Evolutionary conservation across 139 green algal species (phyloP).

Genomic region (Asterochloris erici): DNA sequence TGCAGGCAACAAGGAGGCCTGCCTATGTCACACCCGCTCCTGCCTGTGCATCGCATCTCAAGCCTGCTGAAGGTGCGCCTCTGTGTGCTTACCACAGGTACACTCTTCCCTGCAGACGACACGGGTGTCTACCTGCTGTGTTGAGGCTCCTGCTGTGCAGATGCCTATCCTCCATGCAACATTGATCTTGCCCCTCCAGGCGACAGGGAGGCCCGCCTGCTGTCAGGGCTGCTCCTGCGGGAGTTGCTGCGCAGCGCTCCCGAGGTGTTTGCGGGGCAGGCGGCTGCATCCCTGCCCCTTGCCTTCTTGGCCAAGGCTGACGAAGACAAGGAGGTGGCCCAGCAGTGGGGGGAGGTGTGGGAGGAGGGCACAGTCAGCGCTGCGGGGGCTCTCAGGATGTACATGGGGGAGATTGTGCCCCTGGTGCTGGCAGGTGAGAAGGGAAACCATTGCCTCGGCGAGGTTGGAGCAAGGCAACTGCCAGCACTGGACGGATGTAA

Average conservation of each 20-base stretch:
- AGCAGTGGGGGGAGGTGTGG: conserved; percentile 71
- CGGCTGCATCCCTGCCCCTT: conserved; percentile 39
- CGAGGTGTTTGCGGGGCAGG: conserved; percentile 45
- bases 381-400: conserved; percentile 57
- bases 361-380: conserved; percentile 62
- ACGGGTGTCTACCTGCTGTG: no score
- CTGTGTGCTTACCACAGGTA: no score
- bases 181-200: conserved; percentile 5
- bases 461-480: no score
- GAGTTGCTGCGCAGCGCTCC: conserved; percentile 56
- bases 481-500: no score
- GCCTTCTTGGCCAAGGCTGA: conserved; percentile 61
- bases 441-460: no score
- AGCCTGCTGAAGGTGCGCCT: no score
- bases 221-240: conserved; percentile 61
- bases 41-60: no score
- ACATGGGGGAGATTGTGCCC: conserved; percentile 44
- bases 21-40: no score
- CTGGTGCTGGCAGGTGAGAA: conserved; percentile 9
- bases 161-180: no score
- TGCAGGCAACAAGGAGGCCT: no score
- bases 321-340: conserved; percentile 49
- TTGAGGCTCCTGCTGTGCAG: no score
- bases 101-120: no score
- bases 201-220: conserved; percentile 27